phyloP scores from a whole-genome alignment of 495 filamentous ascomycete genomes.

The Aspergillus funiculosus region DNA sequence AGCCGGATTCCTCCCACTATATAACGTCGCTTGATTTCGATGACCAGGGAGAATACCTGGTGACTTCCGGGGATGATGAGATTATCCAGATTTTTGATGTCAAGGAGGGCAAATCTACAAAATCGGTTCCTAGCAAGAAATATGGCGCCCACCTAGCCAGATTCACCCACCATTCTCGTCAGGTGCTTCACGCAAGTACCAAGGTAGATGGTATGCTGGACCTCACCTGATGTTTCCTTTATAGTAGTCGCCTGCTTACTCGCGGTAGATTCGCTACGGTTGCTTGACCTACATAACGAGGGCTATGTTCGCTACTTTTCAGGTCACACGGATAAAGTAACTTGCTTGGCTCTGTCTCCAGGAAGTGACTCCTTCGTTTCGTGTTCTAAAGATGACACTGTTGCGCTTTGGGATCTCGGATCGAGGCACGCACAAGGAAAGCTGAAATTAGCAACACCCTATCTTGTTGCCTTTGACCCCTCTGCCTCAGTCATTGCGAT shows the following conservation, averaged over 20 bases:
- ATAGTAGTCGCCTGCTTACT: constrained; percentile 2
- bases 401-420: constrained; percentile 76
- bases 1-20: constrained; percentile 34
- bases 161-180: constrained; percentile 83
- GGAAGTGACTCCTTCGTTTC: constrained; percentile 86
- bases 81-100: constrained; percentile 92
- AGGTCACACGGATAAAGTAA: constrained; percentile 79
- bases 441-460: constrained; percentile 68
- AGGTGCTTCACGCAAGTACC: constrained; percentile 91
- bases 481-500: constrained; percentile 88
- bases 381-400: constrained; percentile 79
- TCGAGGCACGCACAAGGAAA: constrained; percentile 70
- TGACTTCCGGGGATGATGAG: constrained; percentile 84
- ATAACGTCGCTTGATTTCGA: constrained; percentile 89
- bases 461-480: constrained; percentile 81
- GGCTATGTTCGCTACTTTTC: constrained; percentile 91
- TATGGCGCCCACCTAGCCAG: constrained; percentile 90
- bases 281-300: constrained; percentile 92
- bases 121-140: constrained; percentile 81
- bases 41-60: constrained; percentile 82
- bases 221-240: background rate
- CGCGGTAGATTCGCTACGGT: constrained; percentile 66
- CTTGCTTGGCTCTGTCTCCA: constrained; percentile 58
- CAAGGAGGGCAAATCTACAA: constrained; percentile 78
- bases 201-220: constrained; percentile 65